Conservation (phyloP, 306 rosid genomes). For the Glycine latifolia region DNA sequence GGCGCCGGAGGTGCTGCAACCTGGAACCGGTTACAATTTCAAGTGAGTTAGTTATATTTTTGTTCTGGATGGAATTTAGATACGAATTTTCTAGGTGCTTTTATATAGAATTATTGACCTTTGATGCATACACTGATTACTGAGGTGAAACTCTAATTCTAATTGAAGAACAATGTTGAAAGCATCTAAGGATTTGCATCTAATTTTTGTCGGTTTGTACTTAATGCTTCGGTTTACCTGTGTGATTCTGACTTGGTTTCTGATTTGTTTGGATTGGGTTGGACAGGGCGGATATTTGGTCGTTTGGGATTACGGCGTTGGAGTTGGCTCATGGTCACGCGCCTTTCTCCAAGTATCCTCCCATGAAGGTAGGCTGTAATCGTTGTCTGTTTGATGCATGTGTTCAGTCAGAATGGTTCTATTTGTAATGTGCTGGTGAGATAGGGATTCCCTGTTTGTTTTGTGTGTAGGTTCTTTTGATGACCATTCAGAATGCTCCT, state of each 20-base stretch:
- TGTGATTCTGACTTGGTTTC: neutral
- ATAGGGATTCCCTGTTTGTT: constrained; percentile 24
- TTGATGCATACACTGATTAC: neutral
- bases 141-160: neutral
- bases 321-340: constrained; percentile 78
- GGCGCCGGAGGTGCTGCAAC: constrained; percentile 99
- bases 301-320: constrained; percentile 70
- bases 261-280: constrained; percentile 23
- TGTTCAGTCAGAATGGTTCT: neutral
- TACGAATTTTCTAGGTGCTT: no score
- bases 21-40: constrained; percentile 96
- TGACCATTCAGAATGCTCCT: constrained; percentile 99
- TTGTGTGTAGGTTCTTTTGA: constrained; percentile 78
- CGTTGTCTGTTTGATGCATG: no score
- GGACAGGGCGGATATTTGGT: constrained; percentile 71
- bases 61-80: neutral
- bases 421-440: neutral
- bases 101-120: neutral
- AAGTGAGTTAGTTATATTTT: constrained; percentile 63
- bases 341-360: constrained; percentile 71
- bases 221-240: neutral
- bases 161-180: neutral
- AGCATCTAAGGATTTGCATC: neutral
- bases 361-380: constrained; percentile 57
- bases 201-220: neutral